phyloP scores from a whole-genome alignment of 2,329 filamentous ascomycete genomes.

The Colletotrichum siamense region DNA sequence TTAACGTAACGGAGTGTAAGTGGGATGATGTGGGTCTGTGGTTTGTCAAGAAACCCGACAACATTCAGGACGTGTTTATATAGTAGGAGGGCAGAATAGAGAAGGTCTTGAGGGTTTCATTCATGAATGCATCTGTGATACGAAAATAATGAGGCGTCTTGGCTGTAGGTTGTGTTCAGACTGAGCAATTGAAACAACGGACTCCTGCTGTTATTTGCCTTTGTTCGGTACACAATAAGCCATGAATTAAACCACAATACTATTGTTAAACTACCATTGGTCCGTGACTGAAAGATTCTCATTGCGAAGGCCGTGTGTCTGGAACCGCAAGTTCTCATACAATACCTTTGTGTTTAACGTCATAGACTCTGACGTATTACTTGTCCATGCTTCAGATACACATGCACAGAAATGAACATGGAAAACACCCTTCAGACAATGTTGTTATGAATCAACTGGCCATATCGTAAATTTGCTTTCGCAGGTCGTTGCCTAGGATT shows the following conservation, averaged over 20 bases:
- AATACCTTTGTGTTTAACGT: not conserved
- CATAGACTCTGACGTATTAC: not conserved
- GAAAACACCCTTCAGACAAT: not conserved
- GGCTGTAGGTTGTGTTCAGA: not conserved
- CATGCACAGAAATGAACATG: accelerated
- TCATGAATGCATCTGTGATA: not conserved
- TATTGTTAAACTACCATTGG: not conserved
- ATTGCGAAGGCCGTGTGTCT: not conserved
- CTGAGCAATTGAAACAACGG: no score
- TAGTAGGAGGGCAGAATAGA: not conserved
- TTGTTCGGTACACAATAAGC: not conserved
- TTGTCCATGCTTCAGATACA: not conserved
- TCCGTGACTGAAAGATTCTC: not conserved
- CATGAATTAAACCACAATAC: not conserved
- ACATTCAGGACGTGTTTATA: not conserved
- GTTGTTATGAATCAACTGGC: not conserved
- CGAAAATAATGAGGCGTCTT: not conserved
- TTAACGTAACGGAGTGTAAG: no score
- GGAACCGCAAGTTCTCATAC: not conserved
- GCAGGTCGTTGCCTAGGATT: no score
- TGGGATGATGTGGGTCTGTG: not conserved
- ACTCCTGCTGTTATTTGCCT: no score
- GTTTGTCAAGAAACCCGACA: not conserved
- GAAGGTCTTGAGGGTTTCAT: not conserved
- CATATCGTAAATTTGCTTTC: no score